Evolutionary conservation across 768 basidiomycete genomes (phyloP), one percentile per base, ranked within the genome.

Genomic region (Asterophora lycoperdoides): DNA sequence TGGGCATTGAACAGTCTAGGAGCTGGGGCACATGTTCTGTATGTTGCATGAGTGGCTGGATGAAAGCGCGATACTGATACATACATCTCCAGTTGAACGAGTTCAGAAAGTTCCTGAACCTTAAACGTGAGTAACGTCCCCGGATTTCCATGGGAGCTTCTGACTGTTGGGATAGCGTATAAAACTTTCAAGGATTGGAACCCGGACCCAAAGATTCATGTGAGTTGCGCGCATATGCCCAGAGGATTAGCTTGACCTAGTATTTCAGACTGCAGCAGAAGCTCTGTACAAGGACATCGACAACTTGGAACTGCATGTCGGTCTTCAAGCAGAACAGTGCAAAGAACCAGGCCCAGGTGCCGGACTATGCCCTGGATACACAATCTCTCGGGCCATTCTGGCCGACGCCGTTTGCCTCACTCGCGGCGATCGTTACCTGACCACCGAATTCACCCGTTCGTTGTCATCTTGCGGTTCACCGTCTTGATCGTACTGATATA

Each of bases 351-450:
- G 73, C 18, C 76, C 80, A 1, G 90, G 88, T 6, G 82, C 86
- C 5, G 89, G 89, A 9, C 61, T 91, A 4, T 90, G 88, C 62
- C 88, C 88, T 4, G 86, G 88, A 20, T 90, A 82, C 68, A 91
- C 90, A 4, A 84, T 89, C 54, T 88, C 88, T 6, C 75, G 90
- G 37, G 86, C 88, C n/a, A 92, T 93, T 54, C 71, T 93, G 11
- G 74, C 83, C 9, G 88, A 90, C 60, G 89, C 88, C 1, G 83
- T 90, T 30, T 80, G 75, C 53, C 70, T 92, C 49, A 80, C 78
- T 26, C 79, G 89, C 28, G 89, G 90, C 6, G 90, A 93, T 61
- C 79, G 86, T 5, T 91, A 86, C 69, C 66, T 88, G 54, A 90
- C 89, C 1, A 73, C 75, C 8, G 87, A 90, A 36, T 83, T 81